A percentile compares a stretch with the other conserved stretches of the same genome.
phyloP scores from a whole-genome alignment of 2,329 filamentous ascomycete species.

The Rhynchosporium secalis region DNA sequence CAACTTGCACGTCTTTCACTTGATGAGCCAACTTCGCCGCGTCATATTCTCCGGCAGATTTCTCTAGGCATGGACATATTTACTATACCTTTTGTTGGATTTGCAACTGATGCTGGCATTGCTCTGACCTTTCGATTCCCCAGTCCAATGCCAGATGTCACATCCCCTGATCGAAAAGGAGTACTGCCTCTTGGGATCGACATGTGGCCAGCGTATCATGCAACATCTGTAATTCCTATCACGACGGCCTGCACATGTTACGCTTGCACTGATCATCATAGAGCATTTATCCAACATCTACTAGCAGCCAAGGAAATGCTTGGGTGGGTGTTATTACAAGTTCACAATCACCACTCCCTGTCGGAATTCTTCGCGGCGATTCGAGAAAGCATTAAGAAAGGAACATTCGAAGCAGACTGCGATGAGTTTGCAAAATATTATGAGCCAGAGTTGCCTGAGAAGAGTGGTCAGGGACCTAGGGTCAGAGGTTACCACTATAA shows the following conservation, averaged over 20 bases:
- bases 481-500: slow-evolving; percentile 82
- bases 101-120: slow-evolving; percentile 79
- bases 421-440: slow-evolving; percentile 56
- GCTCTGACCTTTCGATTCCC: slow-evolving; percentile 80
- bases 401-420: slow-evolving; percentile 57
- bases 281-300: slow-evolving; percentile 85
- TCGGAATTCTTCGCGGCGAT: slow-evolving; percentile 72
- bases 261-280: slow-evolving; percentile 78
- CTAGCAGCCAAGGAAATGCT: slow-evolving; percentile 94
- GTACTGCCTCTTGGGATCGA: slow-evolving; percentile 67
- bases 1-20: slow-evolving; percentile 74
- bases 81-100: slow-evolving; percentile 72
- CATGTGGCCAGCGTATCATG: slow-evolving; percentile 69
- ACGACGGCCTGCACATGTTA: slow-evolving; percentile 71
- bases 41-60: slow-evolving; percentile 75
- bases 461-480: slow-evolving; percentile 76
- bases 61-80: slow-evolving; percentile 78
- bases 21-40: slow-evolving; percentile 67
- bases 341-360: slow-evolving; percentile 82
- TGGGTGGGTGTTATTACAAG: slow-evolving; percentile 87
- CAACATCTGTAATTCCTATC: slow-evolving; percentile 63
- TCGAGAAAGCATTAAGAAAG: slow-evolving; percentile 59
- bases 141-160: slow-evolving; percentile 35
- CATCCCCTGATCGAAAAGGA: slow-evolving; percentile 13
- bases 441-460: slow-evolving; percentile 68